Evolutionary conservation across 2,329 filamentous ascomycete genomes (phyloP), one percentile per base, ranked within the genome.

Genomic region (Pyricularia pennisetigena): DNA sequence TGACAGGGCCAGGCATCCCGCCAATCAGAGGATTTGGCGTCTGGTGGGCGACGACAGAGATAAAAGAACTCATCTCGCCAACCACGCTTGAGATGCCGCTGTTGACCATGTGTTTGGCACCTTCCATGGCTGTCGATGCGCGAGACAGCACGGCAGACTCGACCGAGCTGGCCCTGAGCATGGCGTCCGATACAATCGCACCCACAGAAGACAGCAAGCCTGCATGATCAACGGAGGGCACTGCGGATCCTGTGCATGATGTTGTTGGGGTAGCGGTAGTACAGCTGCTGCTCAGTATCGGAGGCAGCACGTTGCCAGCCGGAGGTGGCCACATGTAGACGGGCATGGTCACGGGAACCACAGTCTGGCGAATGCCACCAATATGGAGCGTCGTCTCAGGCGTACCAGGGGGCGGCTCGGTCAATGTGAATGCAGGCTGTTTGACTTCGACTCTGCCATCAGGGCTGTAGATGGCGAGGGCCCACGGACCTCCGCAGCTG

Each of bases 381-480:
- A 66, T 68, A 29, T 70, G 65, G 4, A 71, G 41, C 26, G 57
- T 29, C 12, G 72, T 69, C 64, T 69, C 70, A 2, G 71, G 65
- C 49, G 71, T 68, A 16, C 72, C 73, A 12, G 71, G 70, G 23
- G 68, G 29, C 3, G 69, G 70, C 20, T 59, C 59, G 16, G 72
- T 70, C 26, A 72, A 35, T n/a, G 67, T 65, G 59, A 72, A 73
- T 23, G 68, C 68, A 24, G 69, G 67, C 24, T 70, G 66, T 20
- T 70, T 70, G 9, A 71, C 70, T 41, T 70, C 54, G 20, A 63
- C 70, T 28, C 64, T 70, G 6, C 68, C 71, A 65, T 72, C 69
- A 3, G 70, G 69, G 64, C 70, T 72, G 70, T 70, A 73, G 6
- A 74, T 63, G 61, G 70, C 71, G 64, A 74, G 66, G 3, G 73